These are phyloP conservation scores for Leccinum fuscescens DNA, from an alignment of 1,284 basidiomycete species.

Conservation along the genomic window DNA sequence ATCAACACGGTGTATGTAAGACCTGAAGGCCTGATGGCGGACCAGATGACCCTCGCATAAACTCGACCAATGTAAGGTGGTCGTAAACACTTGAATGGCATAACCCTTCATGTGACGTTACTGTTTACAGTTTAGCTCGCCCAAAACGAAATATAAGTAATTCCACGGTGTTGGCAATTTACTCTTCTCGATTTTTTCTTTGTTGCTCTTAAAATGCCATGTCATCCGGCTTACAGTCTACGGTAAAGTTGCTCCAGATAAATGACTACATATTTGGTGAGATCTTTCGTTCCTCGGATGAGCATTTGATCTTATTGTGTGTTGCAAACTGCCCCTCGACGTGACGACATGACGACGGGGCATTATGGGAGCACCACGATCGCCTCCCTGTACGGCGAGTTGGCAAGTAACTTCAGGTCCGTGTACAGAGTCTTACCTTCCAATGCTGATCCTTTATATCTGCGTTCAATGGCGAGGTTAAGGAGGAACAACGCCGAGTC, in stretches of 20 bases:
- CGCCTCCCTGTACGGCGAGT: too few species aligned
- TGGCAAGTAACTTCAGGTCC: too few species aligned
- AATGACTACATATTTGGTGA: background rate
- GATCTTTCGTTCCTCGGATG: background rate
- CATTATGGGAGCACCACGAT: too few species aligned
- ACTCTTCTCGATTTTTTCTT: background rate
- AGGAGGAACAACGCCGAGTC: too few species aligned
- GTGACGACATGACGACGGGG: too few species aligned
- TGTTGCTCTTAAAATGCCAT: background rate
- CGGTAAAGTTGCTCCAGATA: background rate
- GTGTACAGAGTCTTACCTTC: too few species aligned
- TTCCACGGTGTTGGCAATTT: background rate
- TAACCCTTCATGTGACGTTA: background rate
- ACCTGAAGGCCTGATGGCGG: background rate
- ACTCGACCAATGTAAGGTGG: background rate
- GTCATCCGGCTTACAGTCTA: background rate
- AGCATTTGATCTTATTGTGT: background rate
- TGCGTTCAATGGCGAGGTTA: too few species aligned
- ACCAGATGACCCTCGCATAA: background rate
- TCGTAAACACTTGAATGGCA: background rate
- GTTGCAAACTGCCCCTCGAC: too few species aligned
- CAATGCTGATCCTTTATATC: too few species aligned
- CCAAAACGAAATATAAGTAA: background rate
- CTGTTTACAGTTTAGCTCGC: background rate
- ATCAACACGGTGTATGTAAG: background rate